Evolutionary conservation across 2,329 filamentous ascomycete genomes (phyloP).

Genomic region (Penicillium brasilianum): DNA sequence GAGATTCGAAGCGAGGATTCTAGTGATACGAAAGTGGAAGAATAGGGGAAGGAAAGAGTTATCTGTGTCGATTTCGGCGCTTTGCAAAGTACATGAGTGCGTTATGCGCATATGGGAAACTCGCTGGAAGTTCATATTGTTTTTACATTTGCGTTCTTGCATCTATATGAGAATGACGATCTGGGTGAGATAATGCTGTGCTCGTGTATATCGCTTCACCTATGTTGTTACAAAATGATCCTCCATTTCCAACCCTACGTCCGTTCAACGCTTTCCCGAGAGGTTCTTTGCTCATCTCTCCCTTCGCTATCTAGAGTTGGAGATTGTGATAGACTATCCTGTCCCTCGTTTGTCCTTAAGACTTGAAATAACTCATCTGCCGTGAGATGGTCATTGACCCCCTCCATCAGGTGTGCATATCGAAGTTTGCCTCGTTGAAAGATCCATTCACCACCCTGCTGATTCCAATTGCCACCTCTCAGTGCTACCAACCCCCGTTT

Average conservation of each 20-base stretch:
- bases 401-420: constrained; percentile 29
- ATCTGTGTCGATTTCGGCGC: not conserved
- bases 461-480: constrained; percentile 16
- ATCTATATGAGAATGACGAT: not conserved
- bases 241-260: not conserved
- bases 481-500: constrained; percentile 14
- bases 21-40: constrained; percentile 4
- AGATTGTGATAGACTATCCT: not conserved
- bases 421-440: constrained; percentile 23
- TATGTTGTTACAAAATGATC: not conserved
- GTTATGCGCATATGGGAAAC: constrained; percentile 1
- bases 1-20: not conserved
- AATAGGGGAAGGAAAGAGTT: not conserved
- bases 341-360: constrained; percentile 13
- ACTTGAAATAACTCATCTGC: constrained; percentile 21
- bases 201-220: not conserved
- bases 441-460: constrained; percentile 30
- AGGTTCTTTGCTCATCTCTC: not conserved
- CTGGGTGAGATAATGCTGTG: not conserved
- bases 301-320: not conserved
- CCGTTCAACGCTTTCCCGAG: not conserved
- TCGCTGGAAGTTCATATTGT: not conserved
- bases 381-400: constrained; percentile 25
- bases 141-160: not conserved
- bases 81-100: not conserved